These are phyloP conservation scores for Colletotrichum tanaceti DNA, from an alignment of 2,329 filamentous ascomycete species.

Conservation along the genomic window DNA sequence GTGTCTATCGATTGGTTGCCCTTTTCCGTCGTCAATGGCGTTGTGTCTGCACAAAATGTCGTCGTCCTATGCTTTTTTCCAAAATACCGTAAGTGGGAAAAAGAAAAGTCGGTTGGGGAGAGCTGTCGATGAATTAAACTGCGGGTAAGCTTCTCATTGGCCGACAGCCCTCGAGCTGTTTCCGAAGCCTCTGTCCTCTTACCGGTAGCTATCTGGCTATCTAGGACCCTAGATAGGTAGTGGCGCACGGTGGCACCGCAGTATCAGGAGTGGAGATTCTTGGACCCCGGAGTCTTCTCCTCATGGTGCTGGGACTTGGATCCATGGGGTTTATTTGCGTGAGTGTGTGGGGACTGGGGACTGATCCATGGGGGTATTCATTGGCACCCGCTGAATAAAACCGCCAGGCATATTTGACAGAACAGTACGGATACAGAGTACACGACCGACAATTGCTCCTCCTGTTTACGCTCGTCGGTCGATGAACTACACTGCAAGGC, in stretches of 20 bases:
- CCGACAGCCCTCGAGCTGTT: constrained; percentile 4
- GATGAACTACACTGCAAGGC: background rate
- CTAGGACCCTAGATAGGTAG: background rate
- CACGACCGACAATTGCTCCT: background rate
- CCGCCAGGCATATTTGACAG: constrained; percentile 9
- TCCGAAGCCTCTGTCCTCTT: background rate
- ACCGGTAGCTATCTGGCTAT: too few relatives aligned
- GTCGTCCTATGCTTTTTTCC: background rate
- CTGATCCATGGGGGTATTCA: background rate
- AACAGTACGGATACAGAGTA: too few relatives aligned
- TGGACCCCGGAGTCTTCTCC: background rate
- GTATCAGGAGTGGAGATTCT: background rate
- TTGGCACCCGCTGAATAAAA: constrained; percentile 14
- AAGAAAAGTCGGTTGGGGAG: background rate
- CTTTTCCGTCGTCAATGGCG: background rate
- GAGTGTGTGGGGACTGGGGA: background rate
- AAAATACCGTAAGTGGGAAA: background rate
- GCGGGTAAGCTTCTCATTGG: constrained; percentile 39
- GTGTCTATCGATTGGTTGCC: background rate
- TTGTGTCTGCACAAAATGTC: background rate
- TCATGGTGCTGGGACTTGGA: background rate
- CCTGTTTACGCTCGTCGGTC: background rate
- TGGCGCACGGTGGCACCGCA: constrained; percentile 11
- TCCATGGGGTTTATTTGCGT: background rate
- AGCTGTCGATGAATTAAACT: constrained; percentile 12